Evolutionary conservation across 331 rosid genomes (phyloP).

Genomic region (Prunus yedoensis): DNA sequence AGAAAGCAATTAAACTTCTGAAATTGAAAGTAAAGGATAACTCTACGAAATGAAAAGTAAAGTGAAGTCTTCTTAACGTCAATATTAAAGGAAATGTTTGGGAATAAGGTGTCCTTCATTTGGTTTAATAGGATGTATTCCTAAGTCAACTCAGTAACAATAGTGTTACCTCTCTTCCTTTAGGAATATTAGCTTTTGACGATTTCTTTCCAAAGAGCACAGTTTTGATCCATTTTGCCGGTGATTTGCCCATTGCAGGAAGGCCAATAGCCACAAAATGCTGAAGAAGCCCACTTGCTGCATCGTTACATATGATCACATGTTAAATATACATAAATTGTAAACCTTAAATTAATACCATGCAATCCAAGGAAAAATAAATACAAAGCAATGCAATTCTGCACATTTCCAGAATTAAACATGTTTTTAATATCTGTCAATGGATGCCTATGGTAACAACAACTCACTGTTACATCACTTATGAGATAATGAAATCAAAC

Average conservation of each 20-base stretch:
- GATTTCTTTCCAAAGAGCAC: conserved; percentile 88
- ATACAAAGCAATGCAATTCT: background rate
- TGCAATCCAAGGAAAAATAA: background rate
- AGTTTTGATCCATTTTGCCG: conserved; percentile 91
- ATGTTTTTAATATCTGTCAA: background rate
- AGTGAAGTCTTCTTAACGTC: background rate
- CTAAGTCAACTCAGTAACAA: background rate
- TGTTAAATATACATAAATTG: background rate
- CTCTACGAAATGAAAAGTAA: background rate
- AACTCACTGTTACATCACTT: background rate
- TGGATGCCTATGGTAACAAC: background rate
- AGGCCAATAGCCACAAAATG: conserved; percentile 32
- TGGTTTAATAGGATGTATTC: conserved; percentile 7
- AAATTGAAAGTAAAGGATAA: background rate
- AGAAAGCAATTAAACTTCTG: background rate
- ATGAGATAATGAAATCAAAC: background rate
- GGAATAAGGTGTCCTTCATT: conserved; percentile 1
- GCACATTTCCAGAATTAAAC: background rate
- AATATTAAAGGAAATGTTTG: background rate
- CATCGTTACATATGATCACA: conserved; percentile 17
- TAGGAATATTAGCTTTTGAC: conserved; percentile 59
- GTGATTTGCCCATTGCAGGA: conserved; percentile 85
- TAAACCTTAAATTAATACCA: background rate
- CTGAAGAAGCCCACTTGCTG: conserved; percentile 19
- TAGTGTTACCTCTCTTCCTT: conserved; percentile 73